Evolutionary conservation across 1,284 basidiomycete species (phyloP), one percentile per base, ranked within the genome.

Genomic region (Microbotryomycetes sp.): DNA sequence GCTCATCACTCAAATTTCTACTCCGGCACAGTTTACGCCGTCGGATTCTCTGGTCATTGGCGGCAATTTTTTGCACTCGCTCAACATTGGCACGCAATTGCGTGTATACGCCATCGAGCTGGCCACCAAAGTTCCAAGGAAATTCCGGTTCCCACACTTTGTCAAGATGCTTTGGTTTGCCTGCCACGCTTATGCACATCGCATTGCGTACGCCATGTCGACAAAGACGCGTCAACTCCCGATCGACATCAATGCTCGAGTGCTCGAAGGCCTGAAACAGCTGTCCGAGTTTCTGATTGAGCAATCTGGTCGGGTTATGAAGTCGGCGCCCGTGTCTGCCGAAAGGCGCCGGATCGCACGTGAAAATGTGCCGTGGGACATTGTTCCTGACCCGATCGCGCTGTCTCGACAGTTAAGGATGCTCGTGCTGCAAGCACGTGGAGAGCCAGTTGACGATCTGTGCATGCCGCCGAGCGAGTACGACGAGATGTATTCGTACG

Each of bases 41-140:
- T 76, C 81, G 48, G 91, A 97, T 74, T 89, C 92, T 3, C 80
- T 98, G 45, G 94, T 98, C 0, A 93, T 97, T 72, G 94, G 94
- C 3, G 94, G 94, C 45, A 98, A 98, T 76, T 98, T 96, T 74
- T 75, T 97, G 52, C 92, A 97, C 75, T 91, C 87, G 9, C 62
- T 66, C 67, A 72, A 76, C 56, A 76, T 77, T 45, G 71, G 71
- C 18, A 74, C 73, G 1, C 75, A 97, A 76, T 79, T 96, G 35
- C 84, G 83, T 62, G 81, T 97, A 23, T 82, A 91, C 54, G 85
- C 92, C 58, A 94, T 98, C 70, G 94, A 98, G 76, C 88, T 89
- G 63, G 81, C 84, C 3, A 97, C 93, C 2, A 87, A 88, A 60
- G 94, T 97, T 0, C 92, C 94, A 0, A 90, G 89, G 75, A 92